Percentiles rank a stretch among this genome's conserved stretches.
Conservation (phyloP, 768 basidiomycete species). For the Lactifluus rugatus region DNA sequence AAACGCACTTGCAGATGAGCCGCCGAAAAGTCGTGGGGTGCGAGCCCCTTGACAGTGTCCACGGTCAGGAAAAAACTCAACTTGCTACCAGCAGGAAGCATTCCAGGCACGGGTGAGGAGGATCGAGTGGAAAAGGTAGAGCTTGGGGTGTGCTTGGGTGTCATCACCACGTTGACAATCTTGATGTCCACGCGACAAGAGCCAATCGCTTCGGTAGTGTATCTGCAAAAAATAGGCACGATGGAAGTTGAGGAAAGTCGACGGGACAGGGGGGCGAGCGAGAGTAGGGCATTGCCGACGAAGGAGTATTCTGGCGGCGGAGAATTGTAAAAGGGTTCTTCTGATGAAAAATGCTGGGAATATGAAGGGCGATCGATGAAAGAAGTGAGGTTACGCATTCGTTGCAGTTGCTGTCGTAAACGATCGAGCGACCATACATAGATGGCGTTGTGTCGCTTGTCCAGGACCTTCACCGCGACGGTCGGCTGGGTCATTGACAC, state of each 20-base stretch:
- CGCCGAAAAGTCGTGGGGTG: conserved; percentile 79
- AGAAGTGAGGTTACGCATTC: conserved; percentile 87
- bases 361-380: conserved; percentile 90
- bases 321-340: conserved; percentile 87
- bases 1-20: conserved; percentile 83
- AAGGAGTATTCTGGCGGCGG: conserved; percentile 87
- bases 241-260: conserved; percentile 63
- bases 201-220: conserved; percentile 92
- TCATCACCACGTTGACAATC: conserved; percentile 58
- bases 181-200: conserved; percentile 84
- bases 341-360: conserved; percentile 86
- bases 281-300: conserved; percentile 78
- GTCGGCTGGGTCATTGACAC: conserved; percentile 68
- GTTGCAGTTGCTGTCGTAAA: conserved; percentile 78
- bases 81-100: conserved; percentile 67
- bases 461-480: conserved; percentile 84
- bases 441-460: conserved; percentile 76
- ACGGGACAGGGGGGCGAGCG: conserved; percentile 72
- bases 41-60: conserved; percentile 81
- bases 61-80: conserved; percentile 78
- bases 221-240: conserved; percentile 86
- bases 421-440: conserved; percentile 89
- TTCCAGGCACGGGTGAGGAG: conserved; percentile 61
- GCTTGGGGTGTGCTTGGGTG: conserved; percentile 48
- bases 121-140: conserved; percentile 63